A percentile compares a stretch with the other conserved stretches of the same genome.
Conservation (phyloP, 768 basidiomycete genomes). For the Phanerodontia chrysosporium region DNA sequence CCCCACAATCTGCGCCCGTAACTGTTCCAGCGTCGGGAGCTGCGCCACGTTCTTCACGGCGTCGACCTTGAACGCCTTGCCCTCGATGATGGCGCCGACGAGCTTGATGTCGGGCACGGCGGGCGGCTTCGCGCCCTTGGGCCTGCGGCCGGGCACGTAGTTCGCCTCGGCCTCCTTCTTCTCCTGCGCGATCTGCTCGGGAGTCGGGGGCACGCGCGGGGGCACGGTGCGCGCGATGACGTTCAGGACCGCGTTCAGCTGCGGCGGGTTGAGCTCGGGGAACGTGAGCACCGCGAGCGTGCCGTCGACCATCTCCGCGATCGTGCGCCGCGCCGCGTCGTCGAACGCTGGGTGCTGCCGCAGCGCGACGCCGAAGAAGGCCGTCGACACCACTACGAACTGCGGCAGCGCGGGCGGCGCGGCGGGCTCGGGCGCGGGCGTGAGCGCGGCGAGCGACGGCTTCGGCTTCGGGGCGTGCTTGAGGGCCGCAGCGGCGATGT, state of each 20-base stretch:
- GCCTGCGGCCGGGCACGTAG: conserved; percentile 64
- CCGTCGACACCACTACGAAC: conserved; percentile 70
- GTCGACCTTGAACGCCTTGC: conserved; percentile 56
- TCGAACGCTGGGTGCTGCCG: conserved; percentile 56
- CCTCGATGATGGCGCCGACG: conserved; percentile 79
- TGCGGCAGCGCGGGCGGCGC: conserved; percentile 33
- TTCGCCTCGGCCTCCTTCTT: conserved; percentile 48
- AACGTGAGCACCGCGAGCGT: conserved; percentile 62
- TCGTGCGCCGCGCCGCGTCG: conserved; percentile 39
- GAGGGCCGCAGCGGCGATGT: conserved; percentile 53
- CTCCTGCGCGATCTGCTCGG: conserved; percentile 44
- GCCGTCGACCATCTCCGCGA: conserved; percentile 56
- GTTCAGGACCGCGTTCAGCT: conserved; percentile 61
- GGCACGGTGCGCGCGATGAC: conserved; percentile 66
- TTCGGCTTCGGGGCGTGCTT: conserved; percentile 31
- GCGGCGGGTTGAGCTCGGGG: conserved; percentile 67
- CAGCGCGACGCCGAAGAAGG: conserved; percentile 75
- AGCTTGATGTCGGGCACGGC: conserved; percentile 65
- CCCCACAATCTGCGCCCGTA: conserved; percentile 83
- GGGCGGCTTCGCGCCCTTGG: conserved; percentile 52
- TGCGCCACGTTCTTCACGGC: conserved; percentile 62
- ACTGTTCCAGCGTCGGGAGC: conserved; percentile 71
- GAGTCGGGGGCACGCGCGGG: conserved; percentile 47
- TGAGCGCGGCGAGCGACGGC: conserved; percentile 20
- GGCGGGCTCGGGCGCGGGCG: conserved; percentile 10